A percentile compares a stretch with the other conserved stretches of the same genome.
phyloP scores from a whole-genome alignment of 192 early-diverging fungal species.

The Glomus cerebriforme region DNA sequence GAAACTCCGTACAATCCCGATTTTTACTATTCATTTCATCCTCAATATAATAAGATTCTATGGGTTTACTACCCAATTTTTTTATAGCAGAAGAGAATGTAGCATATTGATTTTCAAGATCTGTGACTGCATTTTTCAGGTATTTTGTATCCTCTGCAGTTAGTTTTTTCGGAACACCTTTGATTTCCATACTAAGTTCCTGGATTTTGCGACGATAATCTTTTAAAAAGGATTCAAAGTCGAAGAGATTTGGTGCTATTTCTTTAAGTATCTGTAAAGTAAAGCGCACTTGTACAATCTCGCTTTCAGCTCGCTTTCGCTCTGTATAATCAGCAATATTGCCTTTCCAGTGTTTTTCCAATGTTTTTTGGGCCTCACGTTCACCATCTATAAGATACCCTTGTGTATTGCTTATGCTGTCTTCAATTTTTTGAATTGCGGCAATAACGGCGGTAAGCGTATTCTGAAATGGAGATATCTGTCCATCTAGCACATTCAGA shows the following conservation, averaged over 20 bases:
- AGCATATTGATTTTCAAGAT: neutral
- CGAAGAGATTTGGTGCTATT: neutral
- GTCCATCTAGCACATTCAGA: neutral
- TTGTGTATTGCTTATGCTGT: neutral
- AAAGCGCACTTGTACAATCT: neutral
- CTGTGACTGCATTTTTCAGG: neutral
- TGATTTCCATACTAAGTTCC: neutral
- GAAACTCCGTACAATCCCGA: constrained; percentile 12
- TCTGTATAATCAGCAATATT: neutral
- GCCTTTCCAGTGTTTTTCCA: neutral
- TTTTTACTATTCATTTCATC: neutral
- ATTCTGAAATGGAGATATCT: neutral
- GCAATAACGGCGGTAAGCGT: neutral
- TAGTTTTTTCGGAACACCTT: neutral
- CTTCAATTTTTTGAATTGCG: neutral
- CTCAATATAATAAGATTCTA: neutral
- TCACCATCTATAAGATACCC: constrained; percentile 17
- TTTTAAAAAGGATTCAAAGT: constrained; percentile 19
- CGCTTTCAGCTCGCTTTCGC: neutral
- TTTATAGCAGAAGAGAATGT: neutral
- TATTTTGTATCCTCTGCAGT: neutral
- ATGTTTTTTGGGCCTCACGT: constrained; percentile 7
- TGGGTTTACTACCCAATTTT: neutral
- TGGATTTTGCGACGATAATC: constrained; percentile 1
- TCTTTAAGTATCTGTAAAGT: neutral